Base-by-base conservation (phyloP, 805 yeast species). In the Candida oleophila region DNA sequence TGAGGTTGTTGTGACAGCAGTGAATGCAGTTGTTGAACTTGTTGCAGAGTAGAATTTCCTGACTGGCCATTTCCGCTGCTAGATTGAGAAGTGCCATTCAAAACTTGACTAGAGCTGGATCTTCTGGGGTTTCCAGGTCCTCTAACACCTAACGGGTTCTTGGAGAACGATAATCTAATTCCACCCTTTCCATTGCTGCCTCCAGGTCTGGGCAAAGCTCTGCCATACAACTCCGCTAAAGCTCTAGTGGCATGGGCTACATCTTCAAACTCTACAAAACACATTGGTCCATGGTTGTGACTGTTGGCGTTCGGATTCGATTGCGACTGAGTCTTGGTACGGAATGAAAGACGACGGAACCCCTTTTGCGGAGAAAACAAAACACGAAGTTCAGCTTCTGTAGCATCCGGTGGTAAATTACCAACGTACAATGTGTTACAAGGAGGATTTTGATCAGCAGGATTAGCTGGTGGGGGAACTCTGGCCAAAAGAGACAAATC, bases 371-470 rank as follows among this genome's bases (percentile, higher is more conserved):
- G 85, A 34, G 94, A 79, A 63, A 94, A 94, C 52, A 94, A 69
- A 35, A 88, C 83, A 55, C 96, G 81, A 52, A 94, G 78, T 65
- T 94, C 99, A 47, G 85, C 86, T 62, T 94, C 99, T 2, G 95
- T 85, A 2, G 97, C 96, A 71, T 94, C 97, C 15, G 96, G 96
- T 2, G 99, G 98, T 59, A 94, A 76, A 64, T 94, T 94, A 16
- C 99, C 99, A 41, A 94, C 99, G 59, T 94, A 94, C 47, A 94
- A 73, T 0, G 99, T 94, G 65, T 94, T 94, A 70, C 99, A 94
- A 5, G 99, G 99, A 3, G 99, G 98, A 62, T 94, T 94, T 68
- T 94, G 99, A 66, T 94, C 99, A 2, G 99, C 98, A 4, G 99
- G 99, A 60, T 92, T 92, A 1, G 96, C 96, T 4, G 95, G 96